Evolutionary conservation across 2,329 filamentous ascomycete genomes (phyloP).

Genomic region (Acephala macrosclerotiorum): DNA sequence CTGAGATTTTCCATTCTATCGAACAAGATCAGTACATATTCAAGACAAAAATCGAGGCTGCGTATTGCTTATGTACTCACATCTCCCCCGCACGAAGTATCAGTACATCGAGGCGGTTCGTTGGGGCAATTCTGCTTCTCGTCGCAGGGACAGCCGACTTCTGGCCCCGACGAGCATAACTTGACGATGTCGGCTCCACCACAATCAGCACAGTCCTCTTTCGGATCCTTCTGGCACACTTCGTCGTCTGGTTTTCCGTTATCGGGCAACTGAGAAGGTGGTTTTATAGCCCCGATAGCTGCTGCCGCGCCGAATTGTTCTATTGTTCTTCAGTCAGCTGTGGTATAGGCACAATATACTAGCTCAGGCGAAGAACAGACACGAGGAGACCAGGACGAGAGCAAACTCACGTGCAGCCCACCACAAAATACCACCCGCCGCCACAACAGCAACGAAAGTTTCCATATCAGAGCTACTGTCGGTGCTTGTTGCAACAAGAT

Average conservation of each 20-base stretch:
- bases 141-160: constrained; percentile 16
- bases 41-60: constrained; percentile 13
- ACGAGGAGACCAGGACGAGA: constrained; percentile 11
- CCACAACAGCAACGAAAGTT: constrained; percentile 17
- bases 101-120: constrained; percentile 16
- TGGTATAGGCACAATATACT: constrained; percentile 3
- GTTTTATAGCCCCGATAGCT: constrained; percentile 18
- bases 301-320: constrained; percentile 17
- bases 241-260: constrained; percentile 12
- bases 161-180: constrained; percentile 9
- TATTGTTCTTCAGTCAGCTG: constrained; percentile 10
- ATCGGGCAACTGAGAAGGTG: constrained; percentile 16
- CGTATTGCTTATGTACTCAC: constrained; percentile 16
- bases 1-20: constrained; percentile 19
- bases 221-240: constrained; percentile 14
- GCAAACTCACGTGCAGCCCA: constrained; percentile 15
- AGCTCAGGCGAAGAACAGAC: neutral
- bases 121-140: constrained; percentile 18
- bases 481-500: constrained; percentile 13
- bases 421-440: constrained; percentile 14
- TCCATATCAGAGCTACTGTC: constrained; percentile 12
- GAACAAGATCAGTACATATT: constrained; percentile 17
- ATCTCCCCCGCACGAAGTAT: constrained; percentile 16
- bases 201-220: constrained; percentile 17
- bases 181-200: constrained; percentile 14